Conservation (phyloP, 331 rosid genomes). For the Acacia pycnantha region DNA sequence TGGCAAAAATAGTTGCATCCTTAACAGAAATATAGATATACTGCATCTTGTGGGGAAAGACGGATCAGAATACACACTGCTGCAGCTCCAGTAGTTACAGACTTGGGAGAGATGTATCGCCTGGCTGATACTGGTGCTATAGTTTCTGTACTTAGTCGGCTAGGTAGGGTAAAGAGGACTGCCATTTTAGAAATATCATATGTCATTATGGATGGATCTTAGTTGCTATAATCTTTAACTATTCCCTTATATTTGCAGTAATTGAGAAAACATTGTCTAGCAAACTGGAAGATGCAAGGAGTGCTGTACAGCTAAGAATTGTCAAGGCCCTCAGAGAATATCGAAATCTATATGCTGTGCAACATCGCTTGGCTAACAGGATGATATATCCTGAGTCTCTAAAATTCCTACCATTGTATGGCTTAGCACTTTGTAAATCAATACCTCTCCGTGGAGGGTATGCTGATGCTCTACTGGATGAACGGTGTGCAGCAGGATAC, state of each 20-base stretch:
- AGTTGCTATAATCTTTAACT: constrained; percentile 28
- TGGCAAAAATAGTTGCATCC: constrained; percentile 29
- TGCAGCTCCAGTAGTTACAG: constrained; percentile 89
- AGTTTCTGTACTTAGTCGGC: constrained; percentile 76
- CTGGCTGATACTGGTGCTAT: constrained; percentile 92
- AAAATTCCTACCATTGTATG: constrained; percentile 76
- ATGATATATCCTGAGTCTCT: constrained; percentile 94
- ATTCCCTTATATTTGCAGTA: constrained; percentile 61
- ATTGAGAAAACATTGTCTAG: constrained; percentile 83
- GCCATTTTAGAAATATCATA: constrained; percentile 17
- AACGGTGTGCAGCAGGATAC: constrained; percentile 87
- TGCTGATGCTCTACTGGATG: constrained; percentile 81
- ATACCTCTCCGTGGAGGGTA: constrained; percentile 89
- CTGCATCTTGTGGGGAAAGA: constrained; percentile 99
- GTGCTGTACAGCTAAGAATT: constrained; percentile 72
- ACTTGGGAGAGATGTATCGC: constrained; percentile 84
- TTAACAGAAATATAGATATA: constrained; percentile 71
- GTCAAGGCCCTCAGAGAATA: constrained; percentile 86
- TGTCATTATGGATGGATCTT: constrained; percentile 25
- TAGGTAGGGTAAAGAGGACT: constrained; percentile 51
- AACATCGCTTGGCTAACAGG: constrained; percentile 87
- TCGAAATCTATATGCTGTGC: constrained; percentile 87
- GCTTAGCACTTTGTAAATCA: constrained; percentile 82
- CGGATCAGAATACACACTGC: constrained; percentile 96
- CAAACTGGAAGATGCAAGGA: constrained; percentile 93